Base-by-base conservation (phyloP, 2,329 filamentous ascomycete species). In the Rutstroemia sp. region DNA sequence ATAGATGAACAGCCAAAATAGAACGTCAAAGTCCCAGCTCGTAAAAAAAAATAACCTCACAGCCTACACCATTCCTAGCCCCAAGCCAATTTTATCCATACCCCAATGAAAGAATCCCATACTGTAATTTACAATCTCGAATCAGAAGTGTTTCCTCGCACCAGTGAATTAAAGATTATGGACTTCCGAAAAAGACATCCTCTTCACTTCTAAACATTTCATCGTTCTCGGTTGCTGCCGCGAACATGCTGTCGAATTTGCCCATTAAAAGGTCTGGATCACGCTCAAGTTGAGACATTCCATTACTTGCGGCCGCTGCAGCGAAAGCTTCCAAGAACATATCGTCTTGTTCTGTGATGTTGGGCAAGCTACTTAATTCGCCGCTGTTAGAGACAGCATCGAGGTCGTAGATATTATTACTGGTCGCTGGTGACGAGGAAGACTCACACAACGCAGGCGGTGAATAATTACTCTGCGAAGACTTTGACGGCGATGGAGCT, bases 371-470 rank as follows among this genome's bases (percentile, higher is more conserved):
- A 36, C 58, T 58, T 10, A 58, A 52, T 25, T 64, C 63, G n/a
- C 58, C 64, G 46, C 63, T 61, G 30, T 62, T 63, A 6, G 62
- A 62, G 25, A 44, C 47, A 16, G 27, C 57, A 40, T 67, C 64
- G 8, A 67, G 49, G 40, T 69, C 67, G 57, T 69, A 70, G 48
- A 64, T 65, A 49, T 65, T 59, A 47, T 59, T 47, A 45, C 63
- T 67, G 7, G 65, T 57, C 19, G 75, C 71, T 27, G 77, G 78
- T 4, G 81, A 80, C 23, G 81, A 83, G 14, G 79, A 80, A 21
- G 80, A 81, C 58, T 80, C 76, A n/a, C 81, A 83, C 30, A 84
- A 76, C 59, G 79, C 80, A 1, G 81, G 81, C 4, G 80, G 79
- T 3, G 81, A 81, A 68, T 76, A 80, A 56, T 77, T 75, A 68